phyloP scores from a whole-genome alignment of 148 eudicot genomes.

The Heliosperma pusillum region DNA sequence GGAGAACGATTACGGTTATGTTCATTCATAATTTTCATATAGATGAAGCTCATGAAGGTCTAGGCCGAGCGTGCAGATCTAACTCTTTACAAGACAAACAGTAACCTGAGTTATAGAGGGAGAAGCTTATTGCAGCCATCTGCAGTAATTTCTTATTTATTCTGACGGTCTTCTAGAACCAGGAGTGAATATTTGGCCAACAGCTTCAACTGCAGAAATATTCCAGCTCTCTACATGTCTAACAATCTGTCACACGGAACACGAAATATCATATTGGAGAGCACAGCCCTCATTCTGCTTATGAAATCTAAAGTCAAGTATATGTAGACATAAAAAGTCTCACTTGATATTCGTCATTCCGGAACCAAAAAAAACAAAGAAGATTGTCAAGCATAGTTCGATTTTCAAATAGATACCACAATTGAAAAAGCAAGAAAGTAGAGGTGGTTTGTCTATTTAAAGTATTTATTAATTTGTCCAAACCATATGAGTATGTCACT shows the following conservation, averaged over 20 bases:
- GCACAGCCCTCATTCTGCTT: neutral
- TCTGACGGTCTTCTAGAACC: constrained; percentile 28
- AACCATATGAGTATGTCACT: no score
- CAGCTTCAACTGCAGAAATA: constrained; percentile 81
- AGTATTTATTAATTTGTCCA: neutral
- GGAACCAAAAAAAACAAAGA: constrained; percentile 5
- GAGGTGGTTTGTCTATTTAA: neutral
- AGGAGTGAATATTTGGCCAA: constrained; percentile 82
- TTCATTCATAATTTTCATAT: neutral
- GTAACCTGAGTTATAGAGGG: neutral
- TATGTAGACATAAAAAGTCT: constrained; percentile 15
- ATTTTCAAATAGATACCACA: no score
- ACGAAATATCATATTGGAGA: constrained; percentile 8
- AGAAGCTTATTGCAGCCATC: constrained; percentile 12
- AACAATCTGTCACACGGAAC: constrained; percentile 45
- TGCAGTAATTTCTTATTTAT: constrained; percentile 14
- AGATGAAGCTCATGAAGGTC: neutral
- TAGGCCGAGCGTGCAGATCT: neutral
- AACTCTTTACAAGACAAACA: neutral
- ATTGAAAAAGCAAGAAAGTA: neutral
- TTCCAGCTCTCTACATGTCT: constrained; percentile 89
- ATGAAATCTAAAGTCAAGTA: neutral
- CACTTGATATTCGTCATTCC: constrained; percentile 55
- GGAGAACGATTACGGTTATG: neutral
- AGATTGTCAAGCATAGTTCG: neutral